phyloP scores from a whole-genome alignment of 2,329 filamentous ascomycete genomes.

The Diaporthe sp. region DNA sequence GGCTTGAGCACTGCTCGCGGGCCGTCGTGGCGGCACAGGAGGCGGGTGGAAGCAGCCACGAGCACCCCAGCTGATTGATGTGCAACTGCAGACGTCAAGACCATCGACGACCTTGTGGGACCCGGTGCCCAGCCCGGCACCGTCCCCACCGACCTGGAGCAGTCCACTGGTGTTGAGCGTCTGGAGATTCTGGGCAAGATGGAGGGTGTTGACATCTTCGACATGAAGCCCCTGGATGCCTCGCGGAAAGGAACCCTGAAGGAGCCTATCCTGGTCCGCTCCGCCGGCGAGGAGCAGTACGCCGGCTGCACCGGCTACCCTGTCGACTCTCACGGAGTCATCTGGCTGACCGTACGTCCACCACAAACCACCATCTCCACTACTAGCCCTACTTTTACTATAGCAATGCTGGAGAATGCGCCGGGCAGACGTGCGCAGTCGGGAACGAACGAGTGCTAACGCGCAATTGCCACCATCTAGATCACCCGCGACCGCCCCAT shows the following conservation, averaged over 20 bases:
- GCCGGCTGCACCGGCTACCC: constrained; percentile 95
- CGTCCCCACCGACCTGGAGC: constrained; percentile 94
- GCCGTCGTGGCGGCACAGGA: background rate
- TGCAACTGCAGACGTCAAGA: constrained; percentile 79
- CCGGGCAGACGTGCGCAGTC: background rate
- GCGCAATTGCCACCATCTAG: constrained; percentile 57
- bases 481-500: constrained; percentile 90
- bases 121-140: constrained; percentile 87
- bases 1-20: background rate
- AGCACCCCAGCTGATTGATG: constrained; percentile 41
- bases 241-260: constrained; percentile 90
- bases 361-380: background rate
- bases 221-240: constrained; percentile 96
- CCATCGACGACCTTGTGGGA: constrained; percentile 84
- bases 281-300: constrained; percentile 96
- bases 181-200: constrained; percentile 99
- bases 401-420: background rate
- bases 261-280: constrained; percentile 91
- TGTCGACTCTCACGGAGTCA: constrained; percentile 89
- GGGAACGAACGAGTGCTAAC: constrained; percentile 16
- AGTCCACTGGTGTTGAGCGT: constrained; percentile 97
- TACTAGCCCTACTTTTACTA: background rate
- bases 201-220: constrained; percentile 97
- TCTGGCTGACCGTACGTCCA: constrained; percentile 87
- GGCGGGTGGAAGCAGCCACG: background rate